Evolutionary conservation across 75 land plant genomes (phyloP).

Genomic region (Isoetes taiwanensis): DNA sequence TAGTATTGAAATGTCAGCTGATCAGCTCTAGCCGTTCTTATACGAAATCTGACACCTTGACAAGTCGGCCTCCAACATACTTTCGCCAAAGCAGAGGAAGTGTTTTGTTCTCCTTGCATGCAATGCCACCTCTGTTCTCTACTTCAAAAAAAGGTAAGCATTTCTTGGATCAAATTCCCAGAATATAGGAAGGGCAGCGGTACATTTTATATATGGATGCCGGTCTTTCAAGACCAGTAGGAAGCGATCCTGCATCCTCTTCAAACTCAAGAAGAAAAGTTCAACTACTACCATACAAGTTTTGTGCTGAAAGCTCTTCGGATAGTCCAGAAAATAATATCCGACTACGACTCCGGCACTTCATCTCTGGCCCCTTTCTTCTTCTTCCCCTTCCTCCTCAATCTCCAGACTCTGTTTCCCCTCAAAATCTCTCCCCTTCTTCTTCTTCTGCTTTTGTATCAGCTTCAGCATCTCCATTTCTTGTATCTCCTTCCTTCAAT

Average conservation of each 20-base stretch:
- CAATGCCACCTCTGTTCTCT: no score
- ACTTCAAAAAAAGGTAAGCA: no score
- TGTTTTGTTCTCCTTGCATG: no score
- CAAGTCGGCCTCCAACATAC: no score
- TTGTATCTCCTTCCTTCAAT: conserved; percentile 49
- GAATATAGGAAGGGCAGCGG: no score
- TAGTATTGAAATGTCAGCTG: no score
- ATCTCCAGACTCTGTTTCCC: no score
- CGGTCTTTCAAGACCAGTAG: neutral
- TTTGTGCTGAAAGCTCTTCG: neutral
- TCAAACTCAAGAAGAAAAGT: neutral
- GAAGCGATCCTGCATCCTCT: neutral
- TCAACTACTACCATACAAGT: neutral
- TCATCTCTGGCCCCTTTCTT: neutral
- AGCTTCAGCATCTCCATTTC: conserved; percentile 77
- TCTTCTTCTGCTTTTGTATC: conserved; percentile 82
- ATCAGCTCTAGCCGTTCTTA: no score
- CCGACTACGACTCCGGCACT: neutral
- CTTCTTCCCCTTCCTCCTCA: neutral
- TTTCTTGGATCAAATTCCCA: no score
- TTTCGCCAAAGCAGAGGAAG: no score
- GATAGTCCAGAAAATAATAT: neutral
- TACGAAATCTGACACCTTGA: no score
- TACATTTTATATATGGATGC: conserved; percentile 7
- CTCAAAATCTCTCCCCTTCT: no score